Percentiles rank a stretch among this genome's conserved stretches.
Evolutionary conservation across 768 basidiomycete genomes (phyloP).

Genomic region (Hygrophorus pudorinus): DNA sequence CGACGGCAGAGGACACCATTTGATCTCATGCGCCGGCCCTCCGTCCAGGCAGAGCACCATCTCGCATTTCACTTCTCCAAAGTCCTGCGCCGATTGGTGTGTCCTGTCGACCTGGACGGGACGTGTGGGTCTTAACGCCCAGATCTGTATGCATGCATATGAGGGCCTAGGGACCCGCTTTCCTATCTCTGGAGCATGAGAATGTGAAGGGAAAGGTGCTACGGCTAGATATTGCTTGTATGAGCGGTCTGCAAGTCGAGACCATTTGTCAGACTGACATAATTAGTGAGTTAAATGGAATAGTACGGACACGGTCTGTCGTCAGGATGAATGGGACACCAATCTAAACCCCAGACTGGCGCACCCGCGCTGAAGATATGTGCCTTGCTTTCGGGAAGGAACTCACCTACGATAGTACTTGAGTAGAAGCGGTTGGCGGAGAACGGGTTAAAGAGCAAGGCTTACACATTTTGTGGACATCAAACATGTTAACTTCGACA

Average conservation of each 20-base stretch:
- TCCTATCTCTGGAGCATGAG: slow-evolving; percentile 60
- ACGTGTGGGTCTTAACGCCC: slow-evolving; percentile 29
- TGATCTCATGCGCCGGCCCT: slow-evolving; percentile 71
- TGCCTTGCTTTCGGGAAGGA: slow-evolving; percentile 46
- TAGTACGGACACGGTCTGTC: slow-evolving; percentile 42
- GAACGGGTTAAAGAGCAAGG: neutral
- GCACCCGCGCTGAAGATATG: slow-evolving; percentile 82
- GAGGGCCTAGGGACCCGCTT: slow-evolving; percentile 43
- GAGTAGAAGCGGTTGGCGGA: slow-evolving; percentile 1
- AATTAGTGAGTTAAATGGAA: neutral
- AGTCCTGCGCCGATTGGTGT: no score
- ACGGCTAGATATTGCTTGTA: slow-evolving; percentile 80
- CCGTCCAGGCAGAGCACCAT: slow-evolving; percentile 79
- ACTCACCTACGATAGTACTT: slow-evolving; percentile 36
- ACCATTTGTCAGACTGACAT: neutral
- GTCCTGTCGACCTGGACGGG: neutral
- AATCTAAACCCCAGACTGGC: slow-evolving; percentile 86
- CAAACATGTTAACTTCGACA: slow-evolving; percentile 43
- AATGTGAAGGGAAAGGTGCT: slow-evolving; percentile 56
- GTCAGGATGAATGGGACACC: slow-evolving; percentile 73
- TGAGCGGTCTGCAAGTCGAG: slow-evolving; percentile 29
- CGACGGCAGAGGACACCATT: slow-evolving; percentile 90
- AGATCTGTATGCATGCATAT: slow-evolving; percentile 77
- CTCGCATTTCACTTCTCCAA: slow-evolving; percentile 60
- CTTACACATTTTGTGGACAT: slow-evolving; percentile 50